Percentiles rank a stretch among this genome's conserved stretches.
phyloP scores from a whole-genome alignment of 2,329 filamentous ascomycete species.

The Sporothrix pseudoabietina region DNA sequence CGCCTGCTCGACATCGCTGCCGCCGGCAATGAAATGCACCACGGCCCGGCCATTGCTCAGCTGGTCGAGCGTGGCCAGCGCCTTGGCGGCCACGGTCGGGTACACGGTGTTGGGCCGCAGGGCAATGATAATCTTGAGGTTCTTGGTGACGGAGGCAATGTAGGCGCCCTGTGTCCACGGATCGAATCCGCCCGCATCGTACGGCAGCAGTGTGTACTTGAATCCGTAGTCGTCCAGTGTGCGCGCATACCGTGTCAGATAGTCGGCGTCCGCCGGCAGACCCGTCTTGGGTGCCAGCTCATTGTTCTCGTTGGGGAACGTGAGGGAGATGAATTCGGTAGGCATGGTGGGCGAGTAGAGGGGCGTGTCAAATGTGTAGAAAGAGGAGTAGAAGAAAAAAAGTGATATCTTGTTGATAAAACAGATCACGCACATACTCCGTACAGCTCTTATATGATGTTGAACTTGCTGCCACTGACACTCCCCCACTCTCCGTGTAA shows the following conservation, averaged over 20 bases:
- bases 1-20: conserved; percentile 62
- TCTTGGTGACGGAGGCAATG: conserved; percentile 59
- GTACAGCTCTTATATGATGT: neutral
- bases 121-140: conserved; percentile 63
- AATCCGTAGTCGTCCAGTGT: conserved; percentile 61
- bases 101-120: conserved; percentile 64
- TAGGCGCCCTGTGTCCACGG: conserved; percentile 62
- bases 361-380: neutral
- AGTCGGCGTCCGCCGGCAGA: conserved; percentile 56
- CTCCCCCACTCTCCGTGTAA: neutral
- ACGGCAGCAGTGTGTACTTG: conserved; percentile 64
- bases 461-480: neutral
- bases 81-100: conserved; percentile 64
- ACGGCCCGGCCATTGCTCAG: conserved; percentile 59
- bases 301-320: conserved; percentile 59
- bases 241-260: conserved; percentile 58
- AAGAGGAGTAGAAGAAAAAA: neutral
- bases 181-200: conserved; percentile 58
- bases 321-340: conserved; percentile 61
- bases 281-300: conserved; percentile 57
- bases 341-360: conserved; percentile 42
- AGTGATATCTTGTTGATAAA: neutral
- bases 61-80: conserved; percentile 63
- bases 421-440: neutral
- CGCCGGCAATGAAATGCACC: conserved; percentile 64